These are phyloP conservation scores for Heliamphora pulchella DNA, from an alignment of 179 eudicot genomes.

Conservation along the genomic window DNA sequence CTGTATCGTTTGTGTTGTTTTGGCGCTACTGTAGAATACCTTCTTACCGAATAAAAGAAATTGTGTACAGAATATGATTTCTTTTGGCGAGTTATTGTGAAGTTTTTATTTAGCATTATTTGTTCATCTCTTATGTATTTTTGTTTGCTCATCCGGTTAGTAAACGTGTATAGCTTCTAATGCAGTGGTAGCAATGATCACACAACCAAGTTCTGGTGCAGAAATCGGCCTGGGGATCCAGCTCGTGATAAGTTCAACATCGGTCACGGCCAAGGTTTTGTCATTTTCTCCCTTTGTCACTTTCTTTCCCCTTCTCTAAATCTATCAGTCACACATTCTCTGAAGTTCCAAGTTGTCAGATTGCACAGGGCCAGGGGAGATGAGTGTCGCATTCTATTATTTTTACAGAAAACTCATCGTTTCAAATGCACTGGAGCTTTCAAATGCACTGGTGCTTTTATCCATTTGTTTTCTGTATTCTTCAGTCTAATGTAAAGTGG, in stretches of 20 bases:
- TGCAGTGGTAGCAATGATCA: slow-evolving; percentile 98
- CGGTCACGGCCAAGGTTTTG: slow-evolving; percentile 63
- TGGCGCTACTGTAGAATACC: background rate
- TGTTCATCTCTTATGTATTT: background rate
- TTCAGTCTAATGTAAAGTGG: background rate
- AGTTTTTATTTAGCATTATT: background rate
- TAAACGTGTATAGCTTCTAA: slow-evolving; percentile 12
- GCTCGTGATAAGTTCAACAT: slow-evolving; percentile 68
- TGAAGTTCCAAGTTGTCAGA: background rate
- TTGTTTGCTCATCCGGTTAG: background rate
- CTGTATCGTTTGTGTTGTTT: background rate
- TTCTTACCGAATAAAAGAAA: too few species aligned
- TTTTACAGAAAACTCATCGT: background rate
- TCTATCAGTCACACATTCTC: background rate
- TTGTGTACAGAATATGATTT: too few species aligned
- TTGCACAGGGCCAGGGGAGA: background rate
- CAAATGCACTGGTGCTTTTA: background rate
- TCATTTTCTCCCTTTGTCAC: background rate
- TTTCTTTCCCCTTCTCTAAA: background rate
- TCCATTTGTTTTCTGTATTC: background rate
- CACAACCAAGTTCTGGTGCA: slow-evolving; percentile 95
- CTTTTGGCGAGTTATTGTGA: background rate
- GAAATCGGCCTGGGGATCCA: slow-evolving; percentile 98
- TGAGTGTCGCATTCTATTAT: background rate
- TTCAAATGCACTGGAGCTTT: background rate